These are phyloP conservation scores for Zasmidium cellare DNA, from an alignment of 2,329 filamentous ascomycete genomes.

Conservation along the genomic window DNA sequence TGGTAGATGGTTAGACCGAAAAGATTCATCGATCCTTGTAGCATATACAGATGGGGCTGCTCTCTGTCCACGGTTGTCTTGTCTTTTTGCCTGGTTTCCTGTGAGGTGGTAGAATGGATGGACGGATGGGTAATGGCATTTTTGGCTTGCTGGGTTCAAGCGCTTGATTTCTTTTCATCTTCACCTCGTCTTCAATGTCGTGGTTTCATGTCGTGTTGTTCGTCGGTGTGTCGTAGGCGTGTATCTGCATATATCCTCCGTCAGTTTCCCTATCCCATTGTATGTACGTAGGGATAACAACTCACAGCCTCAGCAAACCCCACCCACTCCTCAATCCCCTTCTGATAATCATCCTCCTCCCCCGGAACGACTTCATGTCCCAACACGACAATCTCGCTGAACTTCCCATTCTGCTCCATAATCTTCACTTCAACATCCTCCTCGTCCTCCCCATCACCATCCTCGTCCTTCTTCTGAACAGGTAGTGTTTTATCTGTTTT, in stretches of 20 bases:
- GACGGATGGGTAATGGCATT: constrained; percentile 1
- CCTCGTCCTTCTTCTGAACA: constrained; percentile 28
- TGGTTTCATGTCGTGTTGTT: not conserved
- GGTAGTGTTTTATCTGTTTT: constrained; percentile 27
- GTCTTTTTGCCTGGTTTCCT: not conserved
- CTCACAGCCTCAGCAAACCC: constrained; percentile 67
- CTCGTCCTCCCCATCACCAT: constrained; percentile 46
- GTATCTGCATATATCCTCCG: constrained; percentile 15
- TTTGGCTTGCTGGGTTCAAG: not conserved
- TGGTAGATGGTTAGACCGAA: constrained; percentile 3
- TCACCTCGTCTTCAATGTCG: not conserved
- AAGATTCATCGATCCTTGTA: constrained; percentile 12
- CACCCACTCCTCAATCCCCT: constrained; percentile 79
- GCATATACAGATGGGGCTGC: constrained; percentile 6
- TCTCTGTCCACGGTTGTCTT: no score
- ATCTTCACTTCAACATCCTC: constrained; percentile 53
- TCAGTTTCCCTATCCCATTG: not conserved
- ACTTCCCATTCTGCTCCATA: constrained; percentile 65
- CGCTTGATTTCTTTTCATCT: not conserved
- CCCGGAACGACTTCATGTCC: constrained; percentile 70
- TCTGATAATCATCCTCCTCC: constrained; percentile 68
- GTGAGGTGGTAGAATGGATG: not conserved
- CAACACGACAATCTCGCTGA: constrained; percentile 81
- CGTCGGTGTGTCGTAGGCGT: constrained; percentile 5
- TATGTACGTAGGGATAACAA: constrained; percentile 10